Conservation (phyloP, 75 land plant genomes). For the Isoetes taiwanensis region DNA sequence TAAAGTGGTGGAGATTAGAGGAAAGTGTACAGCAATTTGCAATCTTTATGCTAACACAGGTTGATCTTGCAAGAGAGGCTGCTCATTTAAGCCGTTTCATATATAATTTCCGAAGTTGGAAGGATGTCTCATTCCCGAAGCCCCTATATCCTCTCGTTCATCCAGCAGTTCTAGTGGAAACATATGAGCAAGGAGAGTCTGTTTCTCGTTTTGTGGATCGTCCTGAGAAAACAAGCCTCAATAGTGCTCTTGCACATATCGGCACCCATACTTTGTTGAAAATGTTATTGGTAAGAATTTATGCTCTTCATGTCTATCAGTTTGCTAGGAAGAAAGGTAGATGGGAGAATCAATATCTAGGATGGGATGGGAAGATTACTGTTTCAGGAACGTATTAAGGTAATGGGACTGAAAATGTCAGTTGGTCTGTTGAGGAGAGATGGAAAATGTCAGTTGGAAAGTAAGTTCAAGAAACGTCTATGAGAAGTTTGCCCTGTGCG, state of each 20-base stretch:
- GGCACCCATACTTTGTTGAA: constrained; percentile 72
- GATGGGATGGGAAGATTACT: too few species aligned
- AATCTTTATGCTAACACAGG: constrained; percentile 60
- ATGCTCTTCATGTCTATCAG: too few species aligned
- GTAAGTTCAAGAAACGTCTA: too few species aligned
- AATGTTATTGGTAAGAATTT: constrained; percentile 56
- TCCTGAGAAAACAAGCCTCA: constrained; percentile 29
- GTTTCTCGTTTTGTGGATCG: constrained; percentile 50
- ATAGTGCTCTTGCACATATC: constrained; percentile 59
- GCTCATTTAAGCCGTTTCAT: constrained; percentile 78
- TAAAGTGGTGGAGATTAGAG: constrained; percentile 60
- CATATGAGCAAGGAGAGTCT: constrained; percentile 67
- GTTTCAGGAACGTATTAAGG: too few species aligned
- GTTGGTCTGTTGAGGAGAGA: too few species aligned
- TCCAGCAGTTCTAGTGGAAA: constrained; percentile 81
- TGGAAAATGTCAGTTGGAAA: too few species aligned
- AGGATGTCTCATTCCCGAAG: constrained; percentile 79
- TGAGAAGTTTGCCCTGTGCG: too few species aligned
- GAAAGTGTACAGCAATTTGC: constrained; percentile 84
- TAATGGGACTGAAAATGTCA: too few species aligned
- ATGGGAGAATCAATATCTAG: too few species aligned
- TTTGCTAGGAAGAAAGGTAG: too few species aligned
- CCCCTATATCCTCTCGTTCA: constrained; percentile 83
- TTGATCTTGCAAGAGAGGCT: constrained; percentile 81
- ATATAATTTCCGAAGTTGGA: constrained; percentile 77